These are phyloP conservation scores for Fraxinus latifolia DNA, from an alignment of 305 asterid genomes.

Conservation along the genomic window DNA sequence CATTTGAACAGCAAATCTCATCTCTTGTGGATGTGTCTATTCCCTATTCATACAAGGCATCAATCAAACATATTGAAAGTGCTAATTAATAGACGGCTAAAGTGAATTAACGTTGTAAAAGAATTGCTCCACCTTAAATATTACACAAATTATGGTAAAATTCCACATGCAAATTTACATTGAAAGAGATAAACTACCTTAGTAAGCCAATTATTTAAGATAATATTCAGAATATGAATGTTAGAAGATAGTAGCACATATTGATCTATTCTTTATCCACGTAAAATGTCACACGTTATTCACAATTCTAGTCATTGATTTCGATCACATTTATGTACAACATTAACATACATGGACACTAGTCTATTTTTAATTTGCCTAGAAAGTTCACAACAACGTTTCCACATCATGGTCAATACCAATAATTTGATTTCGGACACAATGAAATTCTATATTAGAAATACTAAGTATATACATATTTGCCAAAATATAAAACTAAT, in stretches of 20 bases:
- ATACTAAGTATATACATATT: neutral
- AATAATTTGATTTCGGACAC: neutral
- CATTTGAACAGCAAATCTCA: too few species aligned
- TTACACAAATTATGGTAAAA: neutral
- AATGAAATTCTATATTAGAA: neutral
- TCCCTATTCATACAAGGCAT: neutral
- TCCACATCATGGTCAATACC: neutral
- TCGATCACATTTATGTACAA: neutral
- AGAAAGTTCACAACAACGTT: neutral
- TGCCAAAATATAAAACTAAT: too few species aligned
- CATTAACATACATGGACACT: neutral
- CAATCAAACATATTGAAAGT: neutral
- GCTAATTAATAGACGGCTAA: neutral
- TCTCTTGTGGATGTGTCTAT: neutral
- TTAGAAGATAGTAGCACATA: neutral
- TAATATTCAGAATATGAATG: neutral
- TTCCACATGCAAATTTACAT: neutral
- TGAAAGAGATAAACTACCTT: neutral
- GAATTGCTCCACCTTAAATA: neutral
- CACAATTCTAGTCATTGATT: neutral
- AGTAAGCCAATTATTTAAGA: neutral
- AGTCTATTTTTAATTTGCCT: neutral
- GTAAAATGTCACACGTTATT: neutral
- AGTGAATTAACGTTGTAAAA: neutral
- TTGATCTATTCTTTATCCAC: neutral